Evolutionary conservation across 2,329 filamentous ascomycete genomes (phyloP), one percentile per base, ranked within the genome.

Genomic region (Cercospora sp.): DNA sequence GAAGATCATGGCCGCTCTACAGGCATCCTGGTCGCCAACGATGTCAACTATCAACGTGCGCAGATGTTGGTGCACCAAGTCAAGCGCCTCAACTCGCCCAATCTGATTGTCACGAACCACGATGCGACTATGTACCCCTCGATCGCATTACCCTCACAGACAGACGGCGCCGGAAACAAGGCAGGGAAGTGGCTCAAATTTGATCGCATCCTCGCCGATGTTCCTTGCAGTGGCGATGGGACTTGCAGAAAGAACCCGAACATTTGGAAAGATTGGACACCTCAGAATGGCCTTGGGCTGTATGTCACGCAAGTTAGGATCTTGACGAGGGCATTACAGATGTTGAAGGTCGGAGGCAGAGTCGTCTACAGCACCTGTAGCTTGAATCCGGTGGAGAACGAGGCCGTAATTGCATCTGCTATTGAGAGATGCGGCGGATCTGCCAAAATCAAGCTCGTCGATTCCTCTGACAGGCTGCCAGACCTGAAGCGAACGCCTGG

Each of bases 281-380:
- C 94, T 0, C 90, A 89, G 67, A 97, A 92, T 77, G 94, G 90
- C 3, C 85, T 98, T 63, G 95, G 94, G 26, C 86, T 99, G 37
- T 91, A 97, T 80, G 83, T 88, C 37, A 96, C 93, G 1, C 95
- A 99, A 81, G 87, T 93, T 55, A 87, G 94, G 58, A 99, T 99
- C 73, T 84, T 99, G 60, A 91, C 97, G 66, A 90, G 95, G 70
- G 92, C 95, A 34, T 85, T 99, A 62, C 94, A 98, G 82, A 93
- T 99, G 89, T 88, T 99, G 73, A 98, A 97, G 84, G 91, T 93
- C 66, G 94, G 95, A 49, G 95, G 95, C 62, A 89, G 94, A 71
- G 92, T 98, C 30, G 94, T 99, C 63, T 99, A 98, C 83, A 98
- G 94, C 3, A 99, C 95, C 21, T 99, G 95, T 85, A 97, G 93